Evolutionary conservation across 208 protist species (phyloP), one percentile per base, ranked within the genome.

Genomic region (Naegleria gruberi): DNA sequence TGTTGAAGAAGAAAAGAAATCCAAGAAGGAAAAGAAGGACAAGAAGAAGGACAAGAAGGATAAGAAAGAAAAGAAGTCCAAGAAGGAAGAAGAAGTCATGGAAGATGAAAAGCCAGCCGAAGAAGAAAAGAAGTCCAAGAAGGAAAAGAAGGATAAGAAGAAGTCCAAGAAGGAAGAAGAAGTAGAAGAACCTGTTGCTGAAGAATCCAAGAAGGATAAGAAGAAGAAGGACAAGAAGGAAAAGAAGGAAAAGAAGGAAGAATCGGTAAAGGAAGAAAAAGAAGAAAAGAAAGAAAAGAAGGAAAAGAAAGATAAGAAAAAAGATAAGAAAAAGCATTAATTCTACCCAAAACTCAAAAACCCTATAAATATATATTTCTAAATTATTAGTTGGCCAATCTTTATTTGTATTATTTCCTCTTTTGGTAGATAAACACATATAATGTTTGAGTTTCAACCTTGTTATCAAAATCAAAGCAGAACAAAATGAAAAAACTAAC

Each of bases 91-190:
- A 12, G 44, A 87, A 23, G 34, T 42, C 37, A 17, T 40, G 6
- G 43, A 91, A 17, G 89, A 94, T 7, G 30, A 90, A 89, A 74
- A 88, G 43, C 19, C 12, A 65, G 12, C 51, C 30, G 6, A 65
- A 65, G 19, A 10, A 65, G 41, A 46, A 0, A 86, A 93, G 74
- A 89, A 93, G 12, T 55, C 90, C 0, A 34, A 94, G 23, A 86
- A 91, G 46, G 90, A 94, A 17, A 89, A 92, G 51, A 89, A 92
- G 15, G 82, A 90, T 5, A 74, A 73, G 44, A 83, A 65, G 47
- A 90, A 93, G 44, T 47, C 74, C 42, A 91, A 94, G 55, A 90
- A 93, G 82, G 55, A 89, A 0, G 37, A 46, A 81, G n/a, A 74
- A 43, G 37, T 46, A 12, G 41, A 89, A 42, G n/a, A 89, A 44